phyloP scores from a whole-genome alignment of 305 asterid species.

The Withania somnifera region DNA sequence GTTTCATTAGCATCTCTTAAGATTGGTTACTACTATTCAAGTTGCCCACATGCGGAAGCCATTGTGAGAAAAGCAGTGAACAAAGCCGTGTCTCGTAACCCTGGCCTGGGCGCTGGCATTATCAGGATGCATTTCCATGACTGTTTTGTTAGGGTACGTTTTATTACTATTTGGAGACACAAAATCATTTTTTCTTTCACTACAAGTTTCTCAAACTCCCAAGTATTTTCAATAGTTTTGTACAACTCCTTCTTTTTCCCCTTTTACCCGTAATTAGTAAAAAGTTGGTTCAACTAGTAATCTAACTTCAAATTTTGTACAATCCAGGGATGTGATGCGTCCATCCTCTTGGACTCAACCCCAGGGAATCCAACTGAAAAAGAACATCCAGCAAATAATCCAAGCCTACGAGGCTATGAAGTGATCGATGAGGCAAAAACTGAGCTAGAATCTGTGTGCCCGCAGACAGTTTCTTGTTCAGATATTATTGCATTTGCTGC shows the following conservation, averaged over 20 bases:
- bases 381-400: constrained; percentile 10
- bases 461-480: constrained; percentile 25
- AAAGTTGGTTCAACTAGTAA: neutral
- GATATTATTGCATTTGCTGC: constrained; percentile 31
- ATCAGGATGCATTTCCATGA: constrained; percentile 29
- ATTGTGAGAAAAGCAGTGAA: constrained; percentile 19
- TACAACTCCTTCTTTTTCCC: no score
- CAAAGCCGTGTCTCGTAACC: constrained; percentile 15
- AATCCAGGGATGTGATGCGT: constrained; percentile 31
- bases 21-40: constrained; percentile 17
- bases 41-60: constrained; percentile 25
- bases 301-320: neutral
- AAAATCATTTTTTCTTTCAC: neutral
- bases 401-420: constrained; percentile 23
- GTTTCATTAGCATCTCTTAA: constrained; percentile 11
- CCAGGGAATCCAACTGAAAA: constrained; percentile 12
- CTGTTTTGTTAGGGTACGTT: constrained; percentile 29
- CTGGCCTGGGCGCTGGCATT: constrained; percentile 27
- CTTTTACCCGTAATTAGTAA: neutral
- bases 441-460: constrained; percentile 20
- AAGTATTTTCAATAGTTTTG: neutral
- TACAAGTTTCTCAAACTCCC: neutral
- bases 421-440: constrained; percentile 25
- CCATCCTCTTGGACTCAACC: constrained; percentile 24
- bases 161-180: neutral